Evolutionary conservation across 768 basidiomycete genomes (phyloP), one percentile per base, ranked within the genome.

Genomic region (Cubamyces sp.): DNA sequence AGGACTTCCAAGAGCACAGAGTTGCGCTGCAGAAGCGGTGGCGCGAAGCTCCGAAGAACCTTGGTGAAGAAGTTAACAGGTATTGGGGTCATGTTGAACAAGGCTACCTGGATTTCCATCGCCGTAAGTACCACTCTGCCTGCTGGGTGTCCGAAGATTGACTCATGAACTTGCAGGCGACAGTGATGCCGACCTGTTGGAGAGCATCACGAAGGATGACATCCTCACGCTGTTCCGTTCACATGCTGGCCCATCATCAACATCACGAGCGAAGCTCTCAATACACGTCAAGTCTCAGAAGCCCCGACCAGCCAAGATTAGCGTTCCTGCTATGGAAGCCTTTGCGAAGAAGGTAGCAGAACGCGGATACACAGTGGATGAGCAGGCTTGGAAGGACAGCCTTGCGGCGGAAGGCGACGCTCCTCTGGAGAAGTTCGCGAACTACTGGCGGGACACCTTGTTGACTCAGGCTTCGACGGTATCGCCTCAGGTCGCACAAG

Each of bases 1-100:
- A 81, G 26, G 87, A 91, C 66, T 95, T 98, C 69, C 76, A 80
- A 21, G 87, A 90, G 68, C 93, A 98, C 71, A 90, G 88, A 74
- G 76, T 73, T 43, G 85, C 91, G 21, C 74, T 98, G 62, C 85
- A 90, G 72, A 86, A 86, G 71, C 89, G 87, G 69, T 92, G 91
- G 87, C 76, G 85, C 60, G 95, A 98, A 71, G 88, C 85, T 39
- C 80, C 87, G 68, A 98, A 98, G 82, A 98, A 97, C 72, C 74
- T 98, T 51, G 78, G 78, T 8, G 91, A 96, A 70, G 97, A 99
- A 76, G 77, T 81, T 3, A 75, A 77, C n/a, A 78, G 81, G 64
- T 92, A 87, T 70, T 87, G 89, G 79, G 66, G 70, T 18, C 85
- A 91, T 52, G 86, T 98, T 64, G 84, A 85, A 64, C 85, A 82